A percentile compares a stretch with the other conserved stretches of the same genome.
phyloP scores from a whole-genome alignment of 2,329 filamentous ascomycete species.

The Arachnopeziza araneosa region DNA sequence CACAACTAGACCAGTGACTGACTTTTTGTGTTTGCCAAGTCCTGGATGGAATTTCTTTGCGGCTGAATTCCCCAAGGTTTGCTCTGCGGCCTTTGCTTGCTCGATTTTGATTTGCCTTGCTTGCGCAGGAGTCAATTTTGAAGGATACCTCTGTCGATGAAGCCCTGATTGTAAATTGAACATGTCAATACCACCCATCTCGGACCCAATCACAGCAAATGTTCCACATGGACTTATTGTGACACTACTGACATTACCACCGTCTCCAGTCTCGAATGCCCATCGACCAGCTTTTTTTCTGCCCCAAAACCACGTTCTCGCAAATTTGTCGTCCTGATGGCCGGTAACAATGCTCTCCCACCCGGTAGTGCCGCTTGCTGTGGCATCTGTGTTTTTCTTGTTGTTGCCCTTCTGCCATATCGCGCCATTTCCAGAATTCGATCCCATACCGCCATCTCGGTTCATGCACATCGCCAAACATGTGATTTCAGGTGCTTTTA shows the following conservation, averaged over 20 bases:
- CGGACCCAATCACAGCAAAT: conserved; percentile 86
- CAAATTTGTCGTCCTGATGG: conserved; percentile 77
- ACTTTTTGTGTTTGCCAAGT: conserved; percentile 69
- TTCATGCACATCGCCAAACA: conserved; percentile 89
- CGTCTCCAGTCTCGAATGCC: conserved; percentile 84
- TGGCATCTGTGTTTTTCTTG: conserved; percentile 59
- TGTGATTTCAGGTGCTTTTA: conserved; percentile 89
- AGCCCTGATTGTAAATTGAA: conserved; percentile 93
- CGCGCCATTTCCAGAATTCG: conserved; percentile 68
- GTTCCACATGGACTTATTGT: conserved; percentile 88
- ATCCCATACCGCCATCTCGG: conserved; percentile 88
- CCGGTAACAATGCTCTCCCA: conserved; percentile 98
- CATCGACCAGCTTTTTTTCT: conserved; percentile 88
- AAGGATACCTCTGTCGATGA: conserved; percentile 83
- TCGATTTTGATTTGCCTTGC: conserved; percentile 68
- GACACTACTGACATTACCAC: conserved; percentile 77
- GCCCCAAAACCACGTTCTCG: conserved; percentile 97
- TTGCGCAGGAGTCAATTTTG: conserved; percentile 69
- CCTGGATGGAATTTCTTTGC: conserved; percentile 32
- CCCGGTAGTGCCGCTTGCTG: conserved; percentile 72
- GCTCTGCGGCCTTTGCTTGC: conserved; percentile 40
- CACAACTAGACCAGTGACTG: conserved; percentile 80
- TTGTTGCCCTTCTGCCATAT: conserved; percentile 77
- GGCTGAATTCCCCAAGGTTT: conserved; percentile 13
- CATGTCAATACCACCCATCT: conserved; percentile 80